Evolutionary conservation across 495 filamentous ascomycete genomes (phyloP).

Genomic region (Neurospora sp.): DNA sequence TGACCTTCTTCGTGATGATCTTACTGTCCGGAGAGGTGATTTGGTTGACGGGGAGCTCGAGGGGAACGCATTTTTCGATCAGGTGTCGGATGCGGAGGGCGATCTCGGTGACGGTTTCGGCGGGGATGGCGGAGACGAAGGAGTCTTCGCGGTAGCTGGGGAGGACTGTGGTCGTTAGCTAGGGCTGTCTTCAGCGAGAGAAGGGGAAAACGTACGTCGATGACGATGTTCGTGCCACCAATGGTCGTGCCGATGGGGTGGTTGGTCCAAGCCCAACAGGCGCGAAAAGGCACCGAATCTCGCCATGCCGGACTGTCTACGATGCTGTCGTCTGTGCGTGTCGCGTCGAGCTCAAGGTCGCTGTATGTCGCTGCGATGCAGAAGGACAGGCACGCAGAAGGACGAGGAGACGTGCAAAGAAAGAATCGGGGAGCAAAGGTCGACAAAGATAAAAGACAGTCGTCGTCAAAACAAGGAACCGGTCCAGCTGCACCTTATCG

Average conservation of each 20-base stretch:
- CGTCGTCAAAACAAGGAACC: neutral
- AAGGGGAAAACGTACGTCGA: slow-evolving; percentile 22
- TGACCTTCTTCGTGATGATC: slow-evolving; percentile 70
- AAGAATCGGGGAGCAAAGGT: neutral
- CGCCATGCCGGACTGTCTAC: slow-evolving; percentile 6
- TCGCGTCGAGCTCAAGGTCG: neutral
- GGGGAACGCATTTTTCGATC: slow-evolving; percentile 78
- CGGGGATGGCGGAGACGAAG: slow-evolving; percentile 51
- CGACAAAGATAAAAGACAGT: neutral
- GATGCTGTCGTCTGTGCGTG: neutral
- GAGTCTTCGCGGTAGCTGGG: slow-evolving; percentile 46
- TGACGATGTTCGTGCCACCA: slow-evolving; percentile 29
- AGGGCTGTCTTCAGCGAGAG: slow-evolving; percentile 4
- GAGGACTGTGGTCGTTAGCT: slow-evolving; percentile 38
- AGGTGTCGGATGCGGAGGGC: slow-evolving; percentile 85
- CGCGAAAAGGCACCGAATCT: slow-evolving; percentile 19
- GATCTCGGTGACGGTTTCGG: slow-evolving; percentile 70
- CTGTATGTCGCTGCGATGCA: neutral
- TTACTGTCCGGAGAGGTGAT: slow-evolving; percentile 72
- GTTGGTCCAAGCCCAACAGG: slow-evolving; percentile 33
- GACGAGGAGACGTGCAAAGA: neutral
- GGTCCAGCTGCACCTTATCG: neutral
- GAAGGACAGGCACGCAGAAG: neutral
- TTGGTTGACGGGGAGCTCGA: slow-evolving; percentile 63
- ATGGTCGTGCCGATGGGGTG: slow-evolving; percentile 24